Evolutionary conservation across 208 protist species (phyloP), one percentile per base, ranked within the genome.

Genomic region (Endotrypanum monterogeii): DNA sequence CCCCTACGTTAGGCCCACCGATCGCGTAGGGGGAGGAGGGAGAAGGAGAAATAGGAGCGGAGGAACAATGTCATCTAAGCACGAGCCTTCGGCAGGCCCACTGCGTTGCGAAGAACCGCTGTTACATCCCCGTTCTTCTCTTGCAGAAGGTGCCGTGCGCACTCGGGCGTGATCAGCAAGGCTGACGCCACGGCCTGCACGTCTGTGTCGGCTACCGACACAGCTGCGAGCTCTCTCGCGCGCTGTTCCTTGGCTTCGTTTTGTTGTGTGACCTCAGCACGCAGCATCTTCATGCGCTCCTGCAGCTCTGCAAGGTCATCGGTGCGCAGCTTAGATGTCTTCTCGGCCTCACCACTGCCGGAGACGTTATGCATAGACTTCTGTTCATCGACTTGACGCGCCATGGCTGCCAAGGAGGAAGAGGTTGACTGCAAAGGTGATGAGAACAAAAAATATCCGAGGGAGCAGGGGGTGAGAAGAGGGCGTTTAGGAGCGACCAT

Each of bases 341-440:
- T 93, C 83, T 96, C 89, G 16, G 78, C 71, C 63, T 88, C 68
- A 28, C 63, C 67, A 65, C 76, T 76, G 58, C 84, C 83, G 57
- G 81, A 75, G 57, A 96, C 68, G 32, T 90, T 82, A 73, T 88
- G 88, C 92, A 96, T 96, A 12, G 82, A 85, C 41, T 86, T 85
- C 83, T 93, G 87, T 62, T 83, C 92, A 87, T 94, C 92, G 4
- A 84, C 80, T 61, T 91, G 84, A 23, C 89, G 84, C 5, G 84
- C 87, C 88, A 93, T 95, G 62, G 57, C 39, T 57, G 50, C 41
- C 8, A 58, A 39, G 30, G 8, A 18, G 30, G 50, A 44, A 16
- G 41, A 20, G 30, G 41, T 20, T 8, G 28, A 41, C 4, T 37
- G 39, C 11, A 23, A 35, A 4, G 62, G 25, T 23, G 39, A 37